These are phyloP conservation scores for Rhizomucor miehei DNA, from an alignment of 371 early-diverging fungal genomes.

Conservation along the genomic window DNA sequence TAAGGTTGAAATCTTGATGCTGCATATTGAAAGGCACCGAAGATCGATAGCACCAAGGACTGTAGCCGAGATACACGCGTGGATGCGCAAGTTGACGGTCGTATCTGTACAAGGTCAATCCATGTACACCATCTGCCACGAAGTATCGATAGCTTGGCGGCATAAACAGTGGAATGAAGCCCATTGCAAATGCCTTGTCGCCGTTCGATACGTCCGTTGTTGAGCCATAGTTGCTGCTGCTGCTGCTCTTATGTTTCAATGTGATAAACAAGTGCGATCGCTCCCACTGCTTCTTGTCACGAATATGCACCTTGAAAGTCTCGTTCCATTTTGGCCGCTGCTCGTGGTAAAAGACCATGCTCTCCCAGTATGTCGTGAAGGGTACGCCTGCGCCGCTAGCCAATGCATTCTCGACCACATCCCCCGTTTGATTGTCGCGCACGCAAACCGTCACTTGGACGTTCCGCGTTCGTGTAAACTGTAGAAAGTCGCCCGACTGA, in stretches of 20 bases:
- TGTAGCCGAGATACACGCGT: conserved; percentile 42
- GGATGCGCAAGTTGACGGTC: conserved; percentile 48
- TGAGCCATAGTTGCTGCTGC: conserved; percentile 10
- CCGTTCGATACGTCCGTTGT: background rate
- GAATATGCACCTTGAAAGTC: conserved; percentile 57
- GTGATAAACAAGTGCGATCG: conserved; percentile 61
- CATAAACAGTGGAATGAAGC: conserved; percentile 62
- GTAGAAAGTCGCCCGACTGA: conserved; percentile 58
- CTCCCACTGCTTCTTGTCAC: conserved; percentile 46
- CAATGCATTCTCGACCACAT: conserved; percentile 56
- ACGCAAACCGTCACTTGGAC: conserved; percentile 65
- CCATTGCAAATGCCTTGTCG: conserved; percentile 51
- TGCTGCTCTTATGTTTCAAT: conserved; percentile 50
- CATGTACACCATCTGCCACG: conserved; percentile 61
- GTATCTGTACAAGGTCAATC: conserved; percentile 63
- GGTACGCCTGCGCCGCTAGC: conserved; percentile 51
- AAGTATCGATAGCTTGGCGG: conserved; percentile 55
- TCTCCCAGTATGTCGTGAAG: conserved; percentile 51
- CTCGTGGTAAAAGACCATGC: conserved; percentile 65
- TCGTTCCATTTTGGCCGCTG: conserved; percentile 69
- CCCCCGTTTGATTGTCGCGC: conserved; percentile 53
- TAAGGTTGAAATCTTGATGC: background rate
- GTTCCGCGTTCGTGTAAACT: conserved; percentile 52
- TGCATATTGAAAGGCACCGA: conserved; percentile 37
- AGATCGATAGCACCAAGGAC: conserved; percentile 37